These are phyloP conservation scores for Calonectria crousiana DNA, from an alignment of 2,329 filamentous ascomycete species.

Conservation along the genomic window DNA sequence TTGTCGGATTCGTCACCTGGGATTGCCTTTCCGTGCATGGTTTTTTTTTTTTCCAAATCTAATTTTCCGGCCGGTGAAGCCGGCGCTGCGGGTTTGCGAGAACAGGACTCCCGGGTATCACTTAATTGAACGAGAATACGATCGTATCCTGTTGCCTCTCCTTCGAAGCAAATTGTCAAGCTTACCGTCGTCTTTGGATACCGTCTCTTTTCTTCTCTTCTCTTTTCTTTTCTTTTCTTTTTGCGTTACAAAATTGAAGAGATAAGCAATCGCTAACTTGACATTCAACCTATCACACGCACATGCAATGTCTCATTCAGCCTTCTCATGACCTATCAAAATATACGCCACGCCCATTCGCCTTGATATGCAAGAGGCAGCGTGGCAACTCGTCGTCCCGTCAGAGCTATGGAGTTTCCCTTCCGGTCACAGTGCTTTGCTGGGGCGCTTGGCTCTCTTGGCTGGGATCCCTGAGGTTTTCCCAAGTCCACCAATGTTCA, in stretches of 20 bases:
- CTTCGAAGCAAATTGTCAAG: background rate
- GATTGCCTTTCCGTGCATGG: slow-evolving; percentile 22
- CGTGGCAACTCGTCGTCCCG: background rate
- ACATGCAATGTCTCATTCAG: background rate
- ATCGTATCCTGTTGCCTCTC: slow-evolving; percentile 15
- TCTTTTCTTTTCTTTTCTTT: background rate
- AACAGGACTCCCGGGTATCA: slow-evolving; percentile 16
- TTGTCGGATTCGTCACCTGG: slow-evolving; percentile 24
- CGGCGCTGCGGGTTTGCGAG: slow-evolving; percentile 28
- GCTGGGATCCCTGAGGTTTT: slow-evolving; percentile 24
- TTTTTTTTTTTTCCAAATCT: slow-evolving; percentile 10
- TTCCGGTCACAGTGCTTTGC: background rate
- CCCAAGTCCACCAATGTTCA: slow-evolving; percentile 17
- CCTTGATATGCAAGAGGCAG: background rate
- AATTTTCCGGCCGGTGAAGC: slow-evolving; percentile 23
- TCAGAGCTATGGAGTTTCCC: background rate
- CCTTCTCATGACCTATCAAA: slow-evolving; percentile 1
- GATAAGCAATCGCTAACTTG: background rate
- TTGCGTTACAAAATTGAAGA: background rate
- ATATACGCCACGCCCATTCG: background rate
- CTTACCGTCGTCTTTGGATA: background rate
- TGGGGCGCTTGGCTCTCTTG: slow-evolving; percentile 28
- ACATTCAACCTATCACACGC: background rate
- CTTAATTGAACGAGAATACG: slow-evolving; percentile 9
- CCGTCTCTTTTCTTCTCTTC: background rate